Percentiles rank a stretch among this genome's conserved stretches.
Evolutionary conservation across 495 filamentous ascomycete species (phyloP).

Genomic region (Aspergillus saccharolyticus): DNA sequence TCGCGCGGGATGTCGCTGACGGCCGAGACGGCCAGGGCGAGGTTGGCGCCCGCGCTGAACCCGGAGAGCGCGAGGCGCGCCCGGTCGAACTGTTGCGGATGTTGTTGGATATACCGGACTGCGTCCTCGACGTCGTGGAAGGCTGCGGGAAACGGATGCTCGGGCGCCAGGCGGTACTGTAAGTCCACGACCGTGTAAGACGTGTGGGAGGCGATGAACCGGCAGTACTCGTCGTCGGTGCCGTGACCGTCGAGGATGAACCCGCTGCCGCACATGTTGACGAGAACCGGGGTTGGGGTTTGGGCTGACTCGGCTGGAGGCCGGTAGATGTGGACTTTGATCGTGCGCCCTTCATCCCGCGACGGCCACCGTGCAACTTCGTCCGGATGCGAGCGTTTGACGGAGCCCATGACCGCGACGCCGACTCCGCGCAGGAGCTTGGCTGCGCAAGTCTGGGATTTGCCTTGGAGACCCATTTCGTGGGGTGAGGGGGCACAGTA

Average conservation of each 20-base stretch:
- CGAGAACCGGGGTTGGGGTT: conserved; percentile 35
- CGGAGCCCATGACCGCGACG: neutral
- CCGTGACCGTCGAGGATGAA: conserved; percentile 38
- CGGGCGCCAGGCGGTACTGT: conserved; percentile 72
- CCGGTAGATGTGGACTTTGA: conserved; percentile 39
- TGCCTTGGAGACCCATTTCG: neutral
- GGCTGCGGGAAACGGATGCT: conserved; percentile 69
- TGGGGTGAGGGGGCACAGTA: neutral
- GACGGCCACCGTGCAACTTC: conserved; percentile 25
- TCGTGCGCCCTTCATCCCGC: conserved; percentile 32
- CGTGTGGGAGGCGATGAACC: conserved; percentile 28
- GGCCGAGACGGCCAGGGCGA: conserved; percentile 31
- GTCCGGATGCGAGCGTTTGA: neutral
- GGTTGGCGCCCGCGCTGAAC: conserved; percentile 40
- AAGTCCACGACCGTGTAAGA: conserved; percentile 45
- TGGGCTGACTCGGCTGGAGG: conserved; percentile 5
- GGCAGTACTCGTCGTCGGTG: conserved; percentile 37
- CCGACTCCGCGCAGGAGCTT: neutral
- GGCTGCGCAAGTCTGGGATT: neutral
- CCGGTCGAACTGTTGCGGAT: conserved; percentile 26
- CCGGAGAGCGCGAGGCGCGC: conserved; percentile 35
- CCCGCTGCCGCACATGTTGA: conserved; percentile 44
- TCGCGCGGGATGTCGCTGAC: neutral
- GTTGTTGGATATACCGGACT: conserved; percentile 25
- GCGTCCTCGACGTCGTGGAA: conserved; percentile 59